Conservation (phyloP, 139 green algal genomes). For the Volvox africanus region DNA sequence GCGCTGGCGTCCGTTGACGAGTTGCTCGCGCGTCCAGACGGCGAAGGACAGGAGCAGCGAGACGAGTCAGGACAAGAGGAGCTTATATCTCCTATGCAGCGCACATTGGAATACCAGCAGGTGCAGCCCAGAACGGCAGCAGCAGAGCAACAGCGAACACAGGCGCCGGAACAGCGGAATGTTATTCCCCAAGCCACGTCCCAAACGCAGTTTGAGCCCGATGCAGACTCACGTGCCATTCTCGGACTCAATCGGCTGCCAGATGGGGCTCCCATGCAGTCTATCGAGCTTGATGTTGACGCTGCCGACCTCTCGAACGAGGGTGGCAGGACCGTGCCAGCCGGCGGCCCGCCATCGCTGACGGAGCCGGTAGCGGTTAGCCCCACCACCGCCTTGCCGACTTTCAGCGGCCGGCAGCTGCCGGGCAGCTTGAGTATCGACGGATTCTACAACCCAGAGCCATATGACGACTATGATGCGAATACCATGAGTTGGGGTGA, state of each 20-base stretch:
- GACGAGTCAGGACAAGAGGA: background rate
- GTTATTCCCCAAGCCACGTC: background rate
- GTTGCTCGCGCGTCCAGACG: background rate
- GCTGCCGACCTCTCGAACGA: background rate
- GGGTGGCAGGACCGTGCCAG: background rate
- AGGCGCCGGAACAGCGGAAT: background rate
- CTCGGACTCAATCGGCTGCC: background rate
- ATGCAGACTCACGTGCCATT: too few species aligned
- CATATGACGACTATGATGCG: background rate
- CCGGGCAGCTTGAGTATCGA: conserved; percentile 33
- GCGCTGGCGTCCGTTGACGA: conserved; percentile 29
- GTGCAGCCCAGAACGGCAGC: background rate
- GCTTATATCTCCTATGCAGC: conserved; percentile 27
- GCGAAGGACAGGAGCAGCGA: background rate
- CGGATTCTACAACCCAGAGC: background rate
- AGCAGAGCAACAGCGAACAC: background rate
- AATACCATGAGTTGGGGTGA: background rate
- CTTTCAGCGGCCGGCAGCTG: conserved; percentile 3
- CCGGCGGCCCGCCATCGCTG: background rate
- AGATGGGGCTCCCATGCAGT: background rate
- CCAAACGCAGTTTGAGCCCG: too few species aligned
- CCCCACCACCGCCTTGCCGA: too few species aligned
- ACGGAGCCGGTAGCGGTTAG: background rate
- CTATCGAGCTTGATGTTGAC: conserved; percentile 45
- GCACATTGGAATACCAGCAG: background rate